phyloP scores from a whole-genome alignment of 2,329 filamentous ascomycete species.

The Fonsecaea erecta region DNA sequence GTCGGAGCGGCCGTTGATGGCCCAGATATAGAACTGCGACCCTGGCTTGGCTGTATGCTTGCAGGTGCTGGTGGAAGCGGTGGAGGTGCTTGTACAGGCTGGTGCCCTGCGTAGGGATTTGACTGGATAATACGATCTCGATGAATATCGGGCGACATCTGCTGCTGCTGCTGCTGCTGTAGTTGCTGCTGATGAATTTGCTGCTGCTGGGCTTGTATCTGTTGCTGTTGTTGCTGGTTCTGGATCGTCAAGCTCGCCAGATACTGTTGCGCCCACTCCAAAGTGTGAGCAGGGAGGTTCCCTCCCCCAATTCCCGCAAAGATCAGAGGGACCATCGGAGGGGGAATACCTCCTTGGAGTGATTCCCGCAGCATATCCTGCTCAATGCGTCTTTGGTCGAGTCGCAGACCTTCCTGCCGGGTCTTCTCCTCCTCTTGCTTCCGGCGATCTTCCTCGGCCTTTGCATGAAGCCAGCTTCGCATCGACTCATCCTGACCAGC shows the following conservation, averaged over 20 bases:
- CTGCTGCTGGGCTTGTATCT: conserved; percentile 36
- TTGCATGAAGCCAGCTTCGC: conserved; percentile 72
- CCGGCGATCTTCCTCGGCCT: conserved; percentile 73
- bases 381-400: conserved; percentile 75
- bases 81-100: conserved; percentile 30
- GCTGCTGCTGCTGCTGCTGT: conserved; percentile 36
- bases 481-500: conserved; percentile 71
- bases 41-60: conserved; percentile 32
- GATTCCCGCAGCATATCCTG: conserved; percentile 73
- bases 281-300: conserved; percentile 61
- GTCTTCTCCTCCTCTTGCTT: conserved; percentile 75
- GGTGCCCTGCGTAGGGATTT: conserved; percentile 41
- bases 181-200: conserved; percentile 33
- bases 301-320: conserved; percentile 74
- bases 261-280: conserved; percentile 73
- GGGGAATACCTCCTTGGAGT: conserved; percentile 71
- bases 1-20: conserved; percentile 39
- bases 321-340: conserved; percentile 73
- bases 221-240: conserved; percentile 51
- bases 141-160: conserved; percentile 37
- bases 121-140: conserved; percentile 44
- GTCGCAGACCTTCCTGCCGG: conserved; percentile 64
- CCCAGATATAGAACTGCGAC: conserved; percentile 38
- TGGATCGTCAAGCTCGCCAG: conserved; percentile 52
- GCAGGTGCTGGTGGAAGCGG: conserved; percentile 29